Evolutionary conservation across 1,139 yeast species (phyloP), one percentile per base, ranked within the genome.

Genomic region (Hemisphaericaspora xylofermentans): DNA sequence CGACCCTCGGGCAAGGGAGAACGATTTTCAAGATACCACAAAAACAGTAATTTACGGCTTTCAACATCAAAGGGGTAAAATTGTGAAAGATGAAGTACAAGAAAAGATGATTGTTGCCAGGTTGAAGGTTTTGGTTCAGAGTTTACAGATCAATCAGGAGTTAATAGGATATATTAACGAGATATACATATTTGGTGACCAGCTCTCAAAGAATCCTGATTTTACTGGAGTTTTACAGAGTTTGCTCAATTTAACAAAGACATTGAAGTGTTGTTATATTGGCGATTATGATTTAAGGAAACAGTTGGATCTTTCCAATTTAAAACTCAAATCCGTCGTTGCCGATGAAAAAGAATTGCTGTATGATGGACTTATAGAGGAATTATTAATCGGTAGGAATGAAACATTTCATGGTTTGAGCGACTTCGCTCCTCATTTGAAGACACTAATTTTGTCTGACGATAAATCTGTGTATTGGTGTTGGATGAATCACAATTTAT

Each of bases 101-200:
- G 38, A 44, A 19, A 54, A 53, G 35, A 48, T 71, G 54, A 56
- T 71, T 16, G 49, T 49, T 30, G 71, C 68, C 3, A 53, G 70
- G 38, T 41, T 71, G 22, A 40, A 49, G 33, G 57, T 63, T 0
- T 50, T 71, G 35, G 50, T 52, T 18, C 50, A 50, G 30, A 54
- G 74, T 0, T 42, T 71, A 15, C 36, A 35, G 8, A 46, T 69
- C 15, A 71, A 71, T 44, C 56, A 60, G 0, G 50, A 46, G 13
- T 56, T 71, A 38, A 46, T 49, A 0, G 43, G 43, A 6, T 54
- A 54, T 43, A 50, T 69, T 2, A 48, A 56, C 25, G 56, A 55
- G 29, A 40, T 71, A 3, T 45, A 47, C 28, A 48, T 67, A 2
- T 42, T 53, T 40, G 64, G 59, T 1, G 35, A 40, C 3, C 6